Evolutionary conservation across 495 filamentous ascomycete species (phyloP).

Genomic region (Daldinia childiae): DNA sequence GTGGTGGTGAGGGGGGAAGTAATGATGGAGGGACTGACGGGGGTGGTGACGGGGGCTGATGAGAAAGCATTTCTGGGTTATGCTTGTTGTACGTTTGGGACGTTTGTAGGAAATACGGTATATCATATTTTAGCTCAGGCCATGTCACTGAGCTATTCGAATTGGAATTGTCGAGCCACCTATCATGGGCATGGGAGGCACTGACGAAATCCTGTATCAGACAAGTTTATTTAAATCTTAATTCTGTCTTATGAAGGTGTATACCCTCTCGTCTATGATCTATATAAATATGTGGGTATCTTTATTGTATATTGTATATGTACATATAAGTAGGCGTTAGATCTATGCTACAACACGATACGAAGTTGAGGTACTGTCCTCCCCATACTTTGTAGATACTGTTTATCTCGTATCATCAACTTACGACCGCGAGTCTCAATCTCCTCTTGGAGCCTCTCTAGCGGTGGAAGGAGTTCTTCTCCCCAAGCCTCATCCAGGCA

Average conservation of each 20-base stretch:
- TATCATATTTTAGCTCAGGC: constrained; percentile 18
- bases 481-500: constrained; percentile 50
- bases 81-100: constrained; percentile 11
- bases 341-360: constrained; percentile 13
- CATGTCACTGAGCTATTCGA: constrained; percentile 8
- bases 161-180: constrained; percentile 19
- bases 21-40: constrained; percentile 10
- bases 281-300: constrained; percentile 25
- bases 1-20: constrained; percentile 4
- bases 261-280: constrained; percentile 11
- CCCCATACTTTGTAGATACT: constrained; percentile 25
- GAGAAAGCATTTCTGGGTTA: neutral
- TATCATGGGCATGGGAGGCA: constrained; percentile 7
- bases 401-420: constrained; percentile 7
- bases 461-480: constrained; percentile 41
- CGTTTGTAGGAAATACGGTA: constrained; percentile 31
- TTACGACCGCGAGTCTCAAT: constrained; percentile 21
- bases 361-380: constrained; percentile 17
- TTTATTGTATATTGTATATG: constrained; percentile 21
- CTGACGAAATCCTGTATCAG: constrained; percentile 25
- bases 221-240: constrained; percentile 30
- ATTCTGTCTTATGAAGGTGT: constrained; percentile 14
- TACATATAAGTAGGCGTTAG: neutral
- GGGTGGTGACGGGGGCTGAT: neutral
- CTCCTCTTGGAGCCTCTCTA: constrained; percentile 26